Evolutionary conservation across 306 rosid species (phyloP).

Genomic region (Dryas alaskensis): DNA sequence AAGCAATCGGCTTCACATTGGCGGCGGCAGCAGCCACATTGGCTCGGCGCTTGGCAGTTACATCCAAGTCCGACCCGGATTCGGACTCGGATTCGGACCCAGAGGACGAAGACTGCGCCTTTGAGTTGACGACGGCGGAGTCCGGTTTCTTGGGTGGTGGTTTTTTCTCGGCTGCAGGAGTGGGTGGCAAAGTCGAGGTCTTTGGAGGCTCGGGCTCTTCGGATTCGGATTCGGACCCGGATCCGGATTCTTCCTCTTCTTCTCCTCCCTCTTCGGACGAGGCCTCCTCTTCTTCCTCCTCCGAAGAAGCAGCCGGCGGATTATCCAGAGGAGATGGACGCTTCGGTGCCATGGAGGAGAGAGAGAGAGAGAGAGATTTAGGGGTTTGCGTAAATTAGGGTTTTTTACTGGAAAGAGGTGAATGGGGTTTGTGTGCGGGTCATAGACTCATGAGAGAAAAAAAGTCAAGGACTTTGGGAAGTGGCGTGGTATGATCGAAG

Average conservation of each 20-base stretch:
- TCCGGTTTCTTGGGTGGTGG: constrained; percentile 28
- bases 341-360: constrained; percentile 54
- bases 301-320: constrained; percentile 67
- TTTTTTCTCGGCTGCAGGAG: constrained; percentile 26
- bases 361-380: neutral
- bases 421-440: neutral
- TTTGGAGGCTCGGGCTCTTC: constrained; percentile 18
- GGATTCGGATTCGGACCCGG: constrained; percentile 12
- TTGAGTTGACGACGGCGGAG: constrained; percentile 18
- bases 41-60: neutral
- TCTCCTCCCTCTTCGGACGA: constrained; percentile 33
- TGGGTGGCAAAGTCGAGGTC: neutral
- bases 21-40: neutral
- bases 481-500: neutral
- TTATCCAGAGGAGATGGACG: constrained; percentile 63
- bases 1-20: constrained; percentile 39
- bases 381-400: constrained; percentile 27
- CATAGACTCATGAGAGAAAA: no score
- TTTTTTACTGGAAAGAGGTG: neutral
- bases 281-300: constrained; percentile 31
- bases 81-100: constrained; percentile 45
- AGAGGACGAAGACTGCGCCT: constrained; percentile 35
- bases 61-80: constrained; percentile 41
- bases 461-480: neutral
- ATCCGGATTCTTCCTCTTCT: constrained; percentile 29